Percentiles rank a stretch among this genome's conserved stretches.
Conservation (phyloP, 805 yeast species). For the Cyberlindnera maritima region DNA sequence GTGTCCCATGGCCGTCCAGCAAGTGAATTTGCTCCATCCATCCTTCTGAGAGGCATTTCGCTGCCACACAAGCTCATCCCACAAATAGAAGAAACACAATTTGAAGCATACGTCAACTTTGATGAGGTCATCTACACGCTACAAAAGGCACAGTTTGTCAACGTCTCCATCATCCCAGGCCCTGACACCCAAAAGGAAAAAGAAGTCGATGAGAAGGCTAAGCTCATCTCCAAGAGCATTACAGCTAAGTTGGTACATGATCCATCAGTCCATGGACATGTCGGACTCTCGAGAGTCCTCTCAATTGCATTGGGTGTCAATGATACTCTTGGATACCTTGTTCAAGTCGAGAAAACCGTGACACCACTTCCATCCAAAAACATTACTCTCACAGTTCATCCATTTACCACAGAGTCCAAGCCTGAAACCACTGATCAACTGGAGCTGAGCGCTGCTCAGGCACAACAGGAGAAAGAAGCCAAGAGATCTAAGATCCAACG, state of each 20-base stretch:
- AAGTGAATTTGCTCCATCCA: conserved; percentile 30
- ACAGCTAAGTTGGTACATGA: conserved; percentile 49
- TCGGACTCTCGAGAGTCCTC: conserved; percentile 52
- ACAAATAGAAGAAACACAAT: conserved; percentile 23
- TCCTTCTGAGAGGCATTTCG: conserved; percentile 51
- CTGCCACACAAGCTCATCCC: conserved; percentile 47
- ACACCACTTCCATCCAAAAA: conserved; percentile 31
- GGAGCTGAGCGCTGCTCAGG: conserved; percentile 22
- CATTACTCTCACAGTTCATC: conserved; percentile 50
- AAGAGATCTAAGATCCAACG: conserved; percentile 21
- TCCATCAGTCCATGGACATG: conserved; percentile 35
- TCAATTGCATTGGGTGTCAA: conserved; percentile 56
- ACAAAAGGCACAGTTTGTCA: conserved; percentile 41
- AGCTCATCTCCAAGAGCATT: conserved; percentile 26
- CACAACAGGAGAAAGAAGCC: conserved; percentile 21
- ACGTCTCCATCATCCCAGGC: conserved; percentile 51
- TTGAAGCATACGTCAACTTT: conserved; percentile 45
- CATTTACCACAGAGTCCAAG: conserved; percentile 41
- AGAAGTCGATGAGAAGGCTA: conserved; percentile 11
- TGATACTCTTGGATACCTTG: conserved; percentile 47
- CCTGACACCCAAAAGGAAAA: conserved; percentile 36
- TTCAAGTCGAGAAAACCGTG: conserved; percentile 46
- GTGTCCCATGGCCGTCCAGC: conserved; percentile 24
- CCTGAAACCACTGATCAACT: conserved; percentile 31
- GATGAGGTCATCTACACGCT: conserved; percentile 36